A percentile compares a stretch with the other conserved stretches of the same genome.
phyloP scores from a whole-genome alignment of 2,329 filamentous ascomycete species.

The Xylaria polymorpha region DNA sequence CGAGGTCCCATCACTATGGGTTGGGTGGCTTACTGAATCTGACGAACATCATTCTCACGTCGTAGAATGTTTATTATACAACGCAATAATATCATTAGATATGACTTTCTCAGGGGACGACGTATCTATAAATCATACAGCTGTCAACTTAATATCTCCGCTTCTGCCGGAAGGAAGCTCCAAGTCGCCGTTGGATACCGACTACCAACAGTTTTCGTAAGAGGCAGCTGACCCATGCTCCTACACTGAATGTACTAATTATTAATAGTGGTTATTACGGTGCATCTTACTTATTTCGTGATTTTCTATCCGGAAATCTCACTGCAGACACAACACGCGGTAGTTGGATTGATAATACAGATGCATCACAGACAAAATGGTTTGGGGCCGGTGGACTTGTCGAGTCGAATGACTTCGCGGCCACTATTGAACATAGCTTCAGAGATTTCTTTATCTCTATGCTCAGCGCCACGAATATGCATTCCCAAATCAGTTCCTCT shows the following conservation, averaged over 20 bases:
- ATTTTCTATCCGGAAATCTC: background rate
- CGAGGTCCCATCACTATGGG: background rate
- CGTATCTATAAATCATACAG: background rate
- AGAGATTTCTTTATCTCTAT: slow-evolving; percentile 6
- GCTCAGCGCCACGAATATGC: background rate
- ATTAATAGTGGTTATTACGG: background rate
- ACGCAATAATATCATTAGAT: background rate
- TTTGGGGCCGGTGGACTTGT: background rate
- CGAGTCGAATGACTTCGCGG: background rate
- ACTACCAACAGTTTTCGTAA: slow-evolving; percentile 10
- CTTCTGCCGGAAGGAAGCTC: background rate
- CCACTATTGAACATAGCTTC: background rate
- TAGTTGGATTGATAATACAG: background rate
- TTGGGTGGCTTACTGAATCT: background rate
- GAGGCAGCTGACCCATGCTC: background rate
- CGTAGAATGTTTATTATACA: background rate
- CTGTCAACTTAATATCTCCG: background rate
- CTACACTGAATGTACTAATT: background rate
- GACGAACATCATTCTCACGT: background rate
- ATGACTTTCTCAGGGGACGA: background rate
- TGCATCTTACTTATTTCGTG: background rate
- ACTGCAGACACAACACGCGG: background rate
- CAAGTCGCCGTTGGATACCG: background rate
- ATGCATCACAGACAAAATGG: background rate
- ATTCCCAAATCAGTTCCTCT: background rate